Evolutionary conservation across 345 rosid species (phyloP).

Genomic region (Aegle marmelos): DNA sequence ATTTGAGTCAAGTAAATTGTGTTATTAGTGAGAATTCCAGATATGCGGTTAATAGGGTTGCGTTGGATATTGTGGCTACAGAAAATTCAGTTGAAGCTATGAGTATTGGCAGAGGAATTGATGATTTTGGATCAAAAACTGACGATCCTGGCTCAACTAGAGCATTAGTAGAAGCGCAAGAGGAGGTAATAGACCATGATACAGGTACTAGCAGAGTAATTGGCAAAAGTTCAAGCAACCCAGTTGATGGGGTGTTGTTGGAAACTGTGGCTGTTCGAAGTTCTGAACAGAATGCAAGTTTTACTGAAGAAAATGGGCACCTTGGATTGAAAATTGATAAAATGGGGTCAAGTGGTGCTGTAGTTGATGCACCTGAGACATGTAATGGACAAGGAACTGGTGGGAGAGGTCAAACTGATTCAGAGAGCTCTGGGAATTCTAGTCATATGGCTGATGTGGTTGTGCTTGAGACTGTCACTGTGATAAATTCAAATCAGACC

Average conservation of each 20-base stretch:
- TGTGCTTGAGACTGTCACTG: constrained; percentile 29
- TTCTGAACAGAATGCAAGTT: constrained; percentile 15
- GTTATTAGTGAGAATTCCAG: constrained; percentile 21
- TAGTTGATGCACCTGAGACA: constrained; percentile 13
- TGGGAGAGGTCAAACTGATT: constrained; percentile 24
- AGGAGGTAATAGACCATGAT: constrained; percentile 29
- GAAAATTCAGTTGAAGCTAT: constrained; percentile 20
- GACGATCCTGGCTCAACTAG: neutral
- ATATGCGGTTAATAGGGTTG: constrained; percentile 20
- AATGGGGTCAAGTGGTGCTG: constrained; percentile 12
- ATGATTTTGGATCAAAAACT: constrained; percentile 17
- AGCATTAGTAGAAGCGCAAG: neutral
- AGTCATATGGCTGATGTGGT: constrained; percentile 8
- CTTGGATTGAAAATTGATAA: constrained; percentile 7
- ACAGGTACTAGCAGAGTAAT: constrained; percentile 11
- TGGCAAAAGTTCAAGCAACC: constrained; percentile 24
- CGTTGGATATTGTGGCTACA: constrained; percentile 20
- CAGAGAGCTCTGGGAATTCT: constrained; percentile 20
- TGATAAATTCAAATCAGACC: constrained; percentile 29
- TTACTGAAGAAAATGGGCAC: constrained; percentile 27
- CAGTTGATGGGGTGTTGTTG: constrained; percentile 17
- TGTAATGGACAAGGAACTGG: constrained; percentile 7
- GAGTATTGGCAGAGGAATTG: constrained; percentile 21
- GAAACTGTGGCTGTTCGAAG: constrained; percentile 15
- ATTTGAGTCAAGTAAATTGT: constrained; percentile 14